phyloP scores from a whole-genome alignment of 306 rosid genomes.

The Pterocarpus santalinus region DNA sequence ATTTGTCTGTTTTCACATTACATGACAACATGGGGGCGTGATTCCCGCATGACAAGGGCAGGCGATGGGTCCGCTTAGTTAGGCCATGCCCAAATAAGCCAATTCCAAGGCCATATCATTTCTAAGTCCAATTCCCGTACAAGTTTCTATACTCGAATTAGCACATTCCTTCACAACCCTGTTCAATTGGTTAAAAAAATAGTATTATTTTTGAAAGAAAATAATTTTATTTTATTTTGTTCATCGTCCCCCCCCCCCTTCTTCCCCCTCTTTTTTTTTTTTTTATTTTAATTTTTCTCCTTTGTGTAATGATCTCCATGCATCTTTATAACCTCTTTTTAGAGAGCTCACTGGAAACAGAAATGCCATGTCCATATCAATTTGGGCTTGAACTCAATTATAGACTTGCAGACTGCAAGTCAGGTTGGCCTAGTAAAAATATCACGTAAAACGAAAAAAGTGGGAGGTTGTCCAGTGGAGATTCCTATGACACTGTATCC shows the following conservation, averaged over 20 bases:
- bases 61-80: constrained; percentile 25
- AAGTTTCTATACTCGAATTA: constrained; percentile 6
- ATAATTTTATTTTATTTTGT: neutral
- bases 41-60: constrained; percentile 34
- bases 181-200: no score
- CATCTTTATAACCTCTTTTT: neutral
- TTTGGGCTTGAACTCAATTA: constrained; percentile 16
- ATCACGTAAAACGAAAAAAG: neutral
- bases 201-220: neutral
- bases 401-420: neutral
- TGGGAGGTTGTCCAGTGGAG: neutral
- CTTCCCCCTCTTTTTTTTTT: neutral
- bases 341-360: neutral
- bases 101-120: neutral
- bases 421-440: neutral
- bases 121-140: constrained; percentile 25
- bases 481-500: neutral
- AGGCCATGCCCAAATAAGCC: neutral
- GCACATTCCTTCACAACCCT: neutral
- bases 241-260: no score
- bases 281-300: neutral
- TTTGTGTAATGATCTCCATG: neutral
- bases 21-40: constrained; percentile 1
- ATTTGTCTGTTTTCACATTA: neutral
- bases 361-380: neutral